Conservation (phyloP, 2,329 filamentous ascomycete species). For the Diaporthe aspalathi region DNA sequence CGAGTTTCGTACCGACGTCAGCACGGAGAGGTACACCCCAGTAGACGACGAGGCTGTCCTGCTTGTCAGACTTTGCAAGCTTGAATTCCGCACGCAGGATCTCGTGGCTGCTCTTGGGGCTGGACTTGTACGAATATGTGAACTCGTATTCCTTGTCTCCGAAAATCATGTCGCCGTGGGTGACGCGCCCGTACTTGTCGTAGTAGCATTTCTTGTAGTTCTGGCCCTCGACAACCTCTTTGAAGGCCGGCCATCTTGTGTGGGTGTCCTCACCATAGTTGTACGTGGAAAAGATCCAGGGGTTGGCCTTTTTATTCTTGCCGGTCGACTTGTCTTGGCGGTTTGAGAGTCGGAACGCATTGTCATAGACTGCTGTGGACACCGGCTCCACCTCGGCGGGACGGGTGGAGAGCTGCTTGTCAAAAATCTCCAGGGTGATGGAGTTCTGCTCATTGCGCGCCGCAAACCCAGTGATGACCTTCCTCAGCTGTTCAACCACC, state of each 20-base stretch:
- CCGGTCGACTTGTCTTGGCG: conserved; percentile 41
- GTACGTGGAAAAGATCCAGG: conserved; percentile 43
- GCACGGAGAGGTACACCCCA: conserved; percentile 49
- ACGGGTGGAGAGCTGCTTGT: conserved; percentile 42
- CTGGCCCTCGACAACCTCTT: conserved; percentile 43
- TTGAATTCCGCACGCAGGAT: conserved; percentile 49
- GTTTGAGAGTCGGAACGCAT: conserved; percentile 44
- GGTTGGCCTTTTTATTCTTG: conserved; percentile 38
- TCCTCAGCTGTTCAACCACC: conserved; percentile 47
- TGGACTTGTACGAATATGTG: conserved; percentile 50
- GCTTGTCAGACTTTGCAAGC: conserved; percentile 36
- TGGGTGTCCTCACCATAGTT: conserved; percentile 42
- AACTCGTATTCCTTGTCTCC: conserved; percentile 48
- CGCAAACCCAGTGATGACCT: conserved; percentile 49
- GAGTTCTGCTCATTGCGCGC: conserved; percentile 42
- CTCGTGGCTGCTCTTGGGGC: conserved; percentile 48
- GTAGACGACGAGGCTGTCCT: conserved; percentile 49
- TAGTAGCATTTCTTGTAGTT: conserved; percentile 47
- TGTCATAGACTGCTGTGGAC: conserved; percentile 47
- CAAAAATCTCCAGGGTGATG: conserved; percentile 47
- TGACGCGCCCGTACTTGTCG: conserved; percentile 50
- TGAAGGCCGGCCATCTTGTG: conserved; percentile 45
- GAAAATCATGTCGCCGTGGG: conserved; percentile 46
- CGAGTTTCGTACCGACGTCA: conserved; percentile 45
- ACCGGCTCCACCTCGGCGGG: conserved; percentile 42